A percentile compares a stretch with the other conserved stretches of the same genome.
Conservation (phyloP, 2,329 filamentous ascomycete species). For the Verticillium tricorpus region DNA sequence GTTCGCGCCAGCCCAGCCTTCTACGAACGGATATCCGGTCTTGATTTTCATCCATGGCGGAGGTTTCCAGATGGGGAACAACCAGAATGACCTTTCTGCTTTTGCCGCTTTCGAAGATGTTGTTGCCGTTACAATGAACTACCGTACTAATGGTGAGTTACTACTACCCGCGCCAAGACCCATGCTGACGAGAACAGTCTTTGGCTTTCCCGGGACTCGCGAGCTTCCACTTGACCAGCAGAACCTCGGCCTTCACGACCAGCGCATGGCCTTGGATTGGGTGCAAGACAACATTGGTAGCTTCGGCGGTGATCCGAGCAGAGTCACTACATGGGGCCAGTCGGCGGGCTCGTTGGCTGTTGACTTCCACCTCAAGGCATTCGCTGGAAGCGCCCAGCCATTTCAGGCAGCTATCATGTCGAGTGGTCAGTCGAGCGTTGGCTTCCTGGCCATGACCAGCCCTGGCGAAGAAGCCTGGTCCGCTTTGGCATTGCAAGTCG, state of each 20-base stretch:
- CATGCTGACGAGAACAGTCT: conserved; percentile 12
- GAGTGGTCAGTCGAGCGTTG: conserved; percentile 23
- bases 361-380: conserved; percentile 19
- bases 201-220: conserved; percentile 8
- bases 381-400: conserved; percentile 8
- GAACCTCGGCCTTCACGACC: conserved; percentile 19
- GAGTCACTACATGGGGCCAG: conserved; percentile 19
- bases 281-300: conserved; percentile 22
- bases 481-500: conserved; percentile 8
- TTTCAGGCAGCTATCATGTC: conserved; percentile 22
- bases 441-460: conserved; percentile 9
- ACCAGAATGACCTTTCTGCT: conserved; percentile 15
- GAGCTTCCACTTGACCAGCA: not conserved
- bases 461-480: conserved; percentile 12
- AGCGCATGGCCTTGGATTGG: conserved; percentile 25
- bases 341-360: conserved; percentile 22
- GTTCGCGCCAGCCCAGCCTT: conserved; percentile 15
- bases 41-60: conserved; percentile 21
- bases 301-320: conserved; percentile 15
- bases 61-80: conserved; percentile 18
- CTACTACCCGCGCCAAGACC: fast-evolving
- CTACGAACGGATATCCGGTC: conserved; percentile 12
- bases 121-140: conserved; percentile 20
- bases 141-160: conserved; percentile 18
- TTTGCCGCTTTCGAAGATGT: conserved; percentile 22